These are phyloP conservation scores for Primulina eburnea DNA, from an alignment of 257 asterid genomes.

Conservation along the genomic window DNA sequence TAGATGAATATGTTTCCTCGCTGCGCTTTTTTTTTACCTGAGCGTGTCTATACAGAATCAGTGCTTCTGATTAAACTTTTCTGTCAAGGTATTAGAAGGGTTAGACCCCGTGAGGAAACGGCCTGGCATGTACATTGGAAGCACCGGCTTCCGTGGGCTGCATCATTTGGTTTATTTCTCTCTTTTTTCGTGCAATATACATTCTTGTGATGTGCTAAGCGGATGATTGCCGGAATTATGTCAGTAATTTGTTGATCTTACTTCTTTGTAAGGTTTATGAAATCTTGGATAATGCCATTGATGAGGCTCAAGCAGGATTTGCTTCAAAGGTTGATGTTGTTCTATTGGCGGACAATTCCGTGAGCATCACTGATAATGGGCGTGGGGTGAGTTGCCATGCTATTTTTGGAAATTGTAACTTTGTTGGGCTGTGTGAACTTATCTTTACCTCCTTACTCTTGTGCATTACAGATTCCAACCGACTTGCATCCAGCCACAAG, in stretches of 20 bases:
- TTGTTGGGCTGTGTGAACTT: slow-evolving; percentile 13
- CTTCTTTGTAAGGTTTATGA: slow-evolving; percentile 64
- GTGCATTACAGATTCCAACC: slow-evolving; percentile 75
- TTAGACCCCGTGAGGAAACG: slow-evolving; percentile 91
- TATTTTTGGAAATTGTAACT: slow-evolving; percentile 10
- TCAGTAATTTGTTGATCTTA: slow-evolving; percentile 26
- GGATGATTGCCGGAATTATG: slow-evolving; percentile 2
- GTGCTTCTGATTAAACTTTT: slow-evolving; percentile 11
- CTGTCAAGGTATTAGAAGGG: slow-evolving; percentile 84
- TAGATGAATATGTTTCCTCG: slow-evolving; percentile 21
- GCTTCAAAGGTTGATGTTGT: slow-evolving; percentile 82
- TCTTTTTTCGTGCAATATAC: not conserved
- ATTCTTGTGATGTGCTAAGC: slow-evolving; percentile 7
- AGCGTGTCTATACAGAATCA: slow-evolving; percentile 14
- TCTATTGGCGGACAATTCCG: slow-evolving; percentile 76
- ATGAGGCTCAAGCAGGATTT: slow-evolving; percentile 95
- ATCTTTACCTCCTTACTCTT: slow-evolving; percentile 23
- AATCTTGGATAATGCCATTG: slow-evolving; percentile 95
- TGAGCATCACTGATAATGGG: slow-evolving; percentile 86
- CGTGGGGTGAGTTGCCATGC: slow-evolving; percentile 80
- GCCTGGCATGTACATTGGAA: slow-evolving; percentile 97
- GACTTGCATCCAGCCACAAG: slow-evolving; percentile 86
- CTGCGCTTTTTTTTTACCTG: not conserved
- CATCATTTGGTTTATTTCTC: slow-evolving; percentile 73
- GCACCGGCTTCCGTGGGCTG: slow-evolving; percentile 92